Base-by-base conservation (phyloP, 805 yeast species). In the Starmerella asiatica region DNA sequence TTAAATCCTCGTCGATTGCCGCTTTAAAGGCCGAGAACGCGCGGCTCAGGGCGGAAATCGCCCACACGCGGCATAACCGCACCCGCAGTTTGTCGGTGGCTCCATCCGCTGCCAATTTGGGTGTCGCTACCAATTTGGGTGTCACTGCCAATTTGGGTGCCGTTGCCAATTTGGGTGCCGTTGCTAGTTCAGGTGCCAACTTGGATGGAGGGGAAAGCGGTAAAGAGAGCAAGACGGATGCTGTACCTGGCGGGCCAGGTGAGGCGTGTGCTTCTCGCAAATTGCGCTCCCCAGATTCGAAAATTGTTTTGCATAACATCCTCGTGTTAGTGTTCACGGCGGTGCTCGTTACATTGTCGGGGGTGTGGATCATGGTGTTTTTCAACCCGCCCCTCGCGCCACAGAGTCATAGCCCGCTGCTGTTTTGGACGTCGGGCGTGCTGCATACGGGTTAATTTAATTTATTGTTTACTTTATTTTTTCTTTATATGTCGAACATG, bases 11-110 rank as follows among this genome's bases (percentile, higher is more conserved):
- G 9, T 36, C 42, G 5, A 5, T 47, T 14, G 52, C 54, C 2
- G 54, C 54, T 1, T 29, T 51, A n/a, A 39, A 50, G 34, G 54
- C 49, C 12, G 56, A 52, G 31, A 51, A 51, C 29, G 52, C 52
- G 4, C 38, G 52, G n/a, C 36, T 51, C 17, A 36, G 49, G n/a
- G 40, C 51, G 17, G 54, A 50, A 36, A 24, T 40, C 8, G 41
- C 34, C 29, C 27, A 32, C 30, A 23, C 26, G 3, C 21, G 40
- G 9, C 14, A 16, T 8, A 5, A 11, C 6, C 30, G 30, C 30
- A 6, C 8, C 7, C 15, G n/a, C 5, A 5, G 9, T 7, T 5
- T 9, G 21, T 18, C 32, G 21, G 26, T 23, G 26, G 11, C 9
- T 23, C n/a, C n/a, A n/a, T n/a, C n/a, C n/a, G n/a, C n/a, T n/a